Percentiles rank a stretch among this genome's conserved stretches.
Conservation (phyloP, 352 stramenopile genomes). For the Globisporangium abappressorium region DNA sequence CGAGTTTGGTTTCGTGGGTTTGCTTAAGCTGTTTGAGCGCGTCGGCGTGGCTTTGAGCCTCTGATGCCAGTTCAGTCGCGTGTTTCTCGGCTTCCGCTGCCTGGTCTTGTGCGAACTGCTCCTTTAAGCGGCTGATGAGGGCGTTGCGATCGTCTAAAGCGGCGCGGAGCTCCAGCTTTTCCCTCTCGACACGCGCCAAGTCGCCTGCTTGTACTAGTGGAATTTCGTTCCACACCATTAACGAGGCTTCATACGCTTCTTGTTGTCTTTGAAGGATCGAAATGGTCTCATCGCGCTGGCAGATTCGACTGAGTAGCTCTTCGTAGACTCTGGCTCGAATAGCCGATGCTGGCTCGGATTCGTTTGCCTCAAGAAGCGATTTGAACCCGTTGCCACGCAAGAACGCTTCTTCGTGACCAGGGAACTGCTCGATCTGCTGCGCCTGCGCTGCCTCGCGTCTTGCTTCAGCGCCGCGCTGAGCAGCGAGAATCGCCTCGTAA, state of each 20-base stretch:
- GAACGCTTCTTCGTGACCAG: slow-evolving; percentile 16
- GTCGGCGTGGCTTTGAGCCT: not conserved
- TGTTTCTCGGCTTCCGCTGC: slow-evolving; percentile 4
- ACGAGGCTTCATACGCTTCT: not conserved
- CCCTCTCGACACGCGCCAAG: not conserved
- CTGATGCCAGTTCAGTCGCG: not conserved
- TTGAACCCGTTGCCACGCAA: slow-evolving; percentile 1
- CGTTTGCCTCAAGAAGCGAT: not conserved
- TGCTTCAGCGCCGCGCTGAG: not conserved
- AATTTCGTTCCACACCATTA: slow-evolving; percentile 15
- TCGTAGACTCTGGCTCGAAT: slow-evolving; percentile 11
- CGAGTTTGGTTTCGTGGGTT: slow-evolving; percentile 2
- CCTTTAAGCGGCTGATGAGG: not conserved
- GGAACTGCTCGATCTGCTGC: slow-evolving; percentile 21
- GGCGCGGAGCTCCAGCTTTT: not conserved
- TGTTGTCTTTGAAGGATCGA: not conserved
- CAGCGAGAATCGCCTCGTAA: slow-evolving; percentile 9
- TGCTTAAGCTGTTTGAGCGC: not conserved
- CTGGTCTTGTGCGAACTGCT: not conserved
- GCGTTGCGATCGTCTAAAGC: not conserved
- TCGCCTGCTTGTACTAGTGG: not conserved
- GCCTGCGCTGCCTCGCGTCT: slow-evolving; percentile 5
- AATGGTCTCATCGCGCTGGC: slow-evolving; percentile 2
- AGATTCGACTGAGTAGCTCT: slow-evolving; percentile 5
- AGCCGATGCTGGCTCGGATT: not conserved